Conservation (phyloP, 2,329 filamentous ascomycete genomes). For the Aspergillus sp. region DNA sequence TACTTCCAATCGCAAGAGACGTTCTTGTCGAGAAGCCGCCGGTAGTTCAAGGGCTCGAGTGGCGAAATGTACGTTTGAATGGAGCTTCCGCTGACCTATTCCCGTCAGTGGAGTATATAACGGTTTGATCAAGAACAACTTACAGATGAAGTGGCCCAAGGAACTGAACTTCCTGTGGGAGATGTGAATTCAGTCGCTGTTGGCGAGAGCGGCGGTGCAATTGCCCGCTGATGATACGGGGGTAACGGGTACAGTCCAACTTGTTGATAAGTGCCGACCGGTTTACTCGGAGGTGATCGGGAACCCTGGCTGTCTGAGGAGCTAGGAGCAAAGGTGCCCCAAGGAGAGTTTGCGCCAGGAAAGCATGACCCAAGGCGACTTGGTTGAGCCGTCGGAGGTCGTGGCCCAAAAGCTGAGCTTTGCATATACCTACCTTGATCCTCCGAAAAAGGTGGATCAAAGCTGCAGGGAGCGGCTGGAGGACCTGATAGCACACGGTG, state of each 20-base stretch:
- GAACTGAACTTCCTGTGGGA: conserved; percentile 27
- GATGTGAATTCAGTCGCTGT: conserved; percentile 76
- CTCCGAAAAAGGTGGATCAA: conserved; percentile 35
- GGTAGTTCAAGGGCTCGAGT: conserved; percentile 93
- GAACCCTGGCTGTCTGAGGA: conserved; percentile 30
- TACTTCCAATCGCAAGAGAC: conserved; percentile 99
- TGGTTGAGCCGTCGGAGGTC: conserved; percentile 37
- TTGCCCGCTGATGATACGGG: conserved; percentile 59
- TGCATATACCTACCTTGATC: conserved; percentile 39
- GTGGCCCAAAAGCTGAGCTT: conserved; percentile 30
- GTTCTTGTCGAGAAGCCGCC: conserved; percentile 90
- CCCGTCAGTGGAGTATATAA: conserved; percentile 25
- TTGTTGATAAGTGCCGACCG: conserved; percentile 39
- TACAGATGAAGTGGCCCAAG: conserved; percentile 54
- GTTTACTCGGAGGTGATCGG: conserved; percentile 36
- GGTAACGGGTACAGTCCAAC: conserved; percentile 41
- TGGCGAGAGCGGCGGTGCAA: conserved; percentile 71
- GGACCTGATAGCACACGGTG: conserved; percentile 44
- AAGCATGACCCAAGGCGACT: conserved; percentile 40
- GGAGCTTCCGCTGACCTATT: conserved; percentile 50
- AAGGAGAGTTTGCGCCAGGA: conserved; percentile 37
- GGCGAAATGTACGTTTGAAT: conserved; percentile 81
- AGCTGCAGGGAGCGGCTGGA: conserved; percentile 30
- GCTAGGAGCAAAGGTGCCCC: conserved; percentile 37
- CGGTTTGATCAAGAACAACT: conserved; percentile 39